Percentiles rank a stretch among this genome's conserved stretches.
These are phyloP conservation scores for Eleusine indica DNA, from an alignment of 176 grass and related monocot species.

Conservation along the genomic window DNA sequence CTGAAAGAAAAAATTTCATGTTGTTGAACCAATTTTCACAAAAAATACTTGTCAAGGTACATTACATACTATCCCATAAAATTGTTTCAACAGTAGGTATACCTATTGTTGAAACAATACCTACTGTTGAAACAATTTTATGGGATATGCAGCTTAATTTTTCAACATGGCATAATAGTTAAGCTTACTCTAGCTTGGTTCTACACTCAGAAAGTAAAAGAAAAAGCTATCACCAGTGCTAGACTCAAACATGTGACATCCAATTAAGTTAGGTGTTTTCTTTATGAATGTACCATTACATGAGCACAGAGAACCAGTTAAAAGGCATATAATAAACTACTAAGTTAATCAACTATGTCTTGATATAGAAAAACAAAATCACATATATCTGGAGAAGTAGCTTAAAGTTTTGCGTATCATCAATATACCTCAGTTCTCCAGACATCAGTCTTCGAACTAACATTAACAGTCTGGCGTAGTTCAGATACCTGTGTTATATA, in stretches of 20 bases:
- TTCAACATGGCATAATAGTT: background rate
- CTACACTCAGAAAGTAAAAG: slow-evolving; percentile 25
- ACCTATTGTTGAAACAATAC: background rate
- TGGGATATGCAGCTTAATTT: slow-evolving; percentile 15
- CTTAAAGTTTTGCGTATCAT: slow-evolving; percentile 4
- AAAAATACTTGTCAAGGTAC: background rate
- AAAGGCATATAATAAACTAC: background rate
- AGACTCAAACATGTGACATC: background rate
- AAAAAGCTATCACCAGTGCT: slow-evolving; percentile 29
- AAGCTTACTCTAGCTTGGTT: slow-evolving; percentile 7
- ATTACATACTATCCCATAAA: background rate
- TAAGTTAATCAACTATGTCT: background rate
- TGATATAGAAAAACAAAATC: background rate
- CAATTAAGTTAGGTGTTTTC: background rate
- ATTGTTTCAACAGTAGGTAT: background rate
- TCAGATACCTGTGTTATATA: slow-evolving; percentile 72
- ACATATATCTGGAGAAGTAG: slow-evolving; percentile 1
- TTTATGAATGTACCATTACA: background rate
- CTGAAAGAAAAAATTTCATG: slow-evolving; percentile 46
- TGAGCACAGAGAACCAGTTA: background rate
- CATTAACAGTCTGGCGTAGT: slow-evolving; percentile 86
- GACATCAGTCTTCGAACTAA: slow-evolving; percentile 72
- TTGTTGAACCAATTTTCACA: too few relatives aligned
- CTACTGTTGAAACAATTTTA: background rate
- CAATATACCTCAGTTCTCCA: slow-evolving; percentile 79